Conservation (phyloP, 2,329 filamentous ascomycete genomes). For the Aureobasidium vineae region DNA sequence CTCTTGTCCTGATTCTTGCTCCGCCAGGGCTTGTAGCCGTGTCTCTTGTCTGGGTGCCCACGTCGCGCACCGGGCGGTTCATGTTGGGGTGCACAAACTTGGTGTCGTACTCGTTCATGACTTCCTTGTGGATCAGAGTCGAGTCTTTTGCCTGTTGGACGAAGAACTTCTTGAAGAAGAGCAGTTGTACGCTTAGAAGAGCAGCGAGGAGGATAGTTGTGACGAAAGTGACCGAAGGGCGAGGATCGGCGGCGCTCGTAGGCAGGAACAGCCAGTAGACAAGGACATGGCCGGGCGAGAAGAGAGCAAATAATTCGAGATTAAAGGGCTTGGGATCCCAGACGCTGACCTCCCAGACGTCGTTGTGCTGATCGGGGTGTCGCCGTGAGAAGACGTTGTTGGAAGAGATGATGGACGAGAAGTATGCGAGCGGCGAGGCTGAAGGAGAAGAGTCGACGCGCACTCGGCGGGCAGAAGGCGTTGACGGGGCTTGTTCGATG, state of each 20-base stretch:
- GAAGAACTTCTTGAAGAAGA: constrained; percentile 70
- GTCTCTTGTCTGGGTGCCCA: constrained; percentile 71
- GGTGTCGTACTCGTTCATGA: constrained; percentile 90
- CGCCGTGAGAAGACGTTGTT: constrained; percentile 77
- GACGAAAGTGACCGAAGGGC: constrained; percentile 81
- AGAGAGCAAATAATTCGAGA: constrained; percentile 79
- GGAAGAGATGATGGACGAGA: constrained; percentile 64
- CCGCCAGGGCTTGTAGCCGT: constrained; percentile 37
- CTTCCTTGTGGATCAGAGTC: constrained; percentile 81
- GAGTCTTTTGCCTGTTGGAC: constrained; percentile 82
- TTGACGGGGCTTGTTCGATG: constrained; percentile 72
- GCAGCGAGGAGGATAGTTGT: constrained; percentile 74
- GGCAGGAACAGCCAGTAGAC: constrained; percentile 89
- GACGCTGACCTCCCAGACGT: constrained; percentile 92
- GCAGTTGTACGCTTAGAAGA: constrained; percentile 74
- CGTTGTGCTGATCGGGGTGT: constrained; percentile 74
- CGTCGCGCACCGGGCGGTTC: constrained; percentile 74
- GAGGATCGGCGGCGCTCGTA: constrained; percentile 68
- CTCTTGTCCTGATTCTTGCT: constrained; percentile 37
- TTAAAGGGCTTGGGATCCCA: constrained; percentile 92
- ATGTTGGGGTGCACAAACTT: constrained; percentile 91
- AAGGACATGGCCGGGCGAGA: constrained; percentile 90
- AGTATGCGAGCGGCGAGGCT: constrained; percentile 73
- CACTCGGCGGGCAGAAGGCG: constrained; percentile 84
- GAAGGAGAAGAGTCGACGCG: constrained; percentile 81